Evolutionary conservation across 805 yeast species (phyloP).

Genomic region (Lipomyces kockii): DNA sequence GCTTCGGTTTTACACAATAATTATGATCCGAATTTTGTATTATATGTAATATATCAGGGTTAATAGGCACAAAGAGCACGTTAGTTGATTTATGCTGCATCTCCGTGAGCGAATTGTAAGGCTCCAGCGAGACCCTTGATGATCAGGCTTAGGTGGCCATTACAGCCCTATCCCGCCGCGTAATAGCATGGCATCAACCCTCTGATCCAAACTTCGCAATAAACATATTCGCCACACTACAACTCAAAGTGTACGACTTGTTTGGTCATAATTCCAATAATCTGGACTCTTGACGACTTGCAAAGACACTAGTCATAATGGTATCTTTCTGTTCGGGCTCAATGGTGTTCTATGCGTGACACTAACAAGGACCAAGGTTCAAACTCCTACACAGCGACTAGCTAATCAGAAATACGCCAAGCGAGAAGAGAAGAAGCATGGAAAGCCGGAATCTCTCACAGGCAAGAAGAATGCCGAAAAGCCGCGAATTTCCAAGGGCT

Average conservation of each 20-base stretch:
- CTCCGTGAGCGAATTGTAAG: background rate
- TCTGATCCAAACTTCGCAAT: background rate
- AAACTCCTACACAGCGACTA: slow-evolving; percentile 83
- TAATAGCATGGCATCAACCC: background rate
- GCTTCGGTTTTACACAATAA: background rate
- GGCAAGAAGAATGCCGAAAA: slow-evolving; percentile 43
- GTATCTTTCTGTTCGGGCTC: background rate
- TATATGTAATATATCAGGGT: background rate
- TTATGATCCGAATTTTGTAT: background rate
- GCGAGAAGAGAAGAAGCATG: slow-evolving; percentile 71
- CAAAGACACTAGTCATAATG: background rate
- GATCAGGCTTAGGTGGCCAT: background rate
- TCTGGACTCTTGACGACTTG: background rate
- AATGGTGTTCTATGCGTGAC: background rate
- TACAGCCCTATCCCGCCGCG: background rate
- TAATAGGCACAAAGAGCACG: background rate
- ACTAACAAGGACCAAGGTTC: slow-evolving; percentile 46
- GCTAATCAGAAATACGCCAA: slow-evolving; percentile 87
- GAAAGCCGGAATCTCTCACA: slow-evolving; percentile 60
- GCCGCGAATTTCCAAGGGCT: slow-evolving; percentile 62
- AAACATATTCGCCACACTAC: background rate
- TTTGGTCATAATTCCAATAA: background rate
- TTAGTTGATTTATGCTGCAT: too few species aligned
- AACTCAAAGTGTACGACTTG: background rate
- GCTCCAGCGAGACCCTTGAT: background rate